Evolutionary conservation across 1,139 yeast genomes (phyloP), one percentile per base, ranked within the genome.

Genomic region (Sugiyamaella novakii): DNA sequence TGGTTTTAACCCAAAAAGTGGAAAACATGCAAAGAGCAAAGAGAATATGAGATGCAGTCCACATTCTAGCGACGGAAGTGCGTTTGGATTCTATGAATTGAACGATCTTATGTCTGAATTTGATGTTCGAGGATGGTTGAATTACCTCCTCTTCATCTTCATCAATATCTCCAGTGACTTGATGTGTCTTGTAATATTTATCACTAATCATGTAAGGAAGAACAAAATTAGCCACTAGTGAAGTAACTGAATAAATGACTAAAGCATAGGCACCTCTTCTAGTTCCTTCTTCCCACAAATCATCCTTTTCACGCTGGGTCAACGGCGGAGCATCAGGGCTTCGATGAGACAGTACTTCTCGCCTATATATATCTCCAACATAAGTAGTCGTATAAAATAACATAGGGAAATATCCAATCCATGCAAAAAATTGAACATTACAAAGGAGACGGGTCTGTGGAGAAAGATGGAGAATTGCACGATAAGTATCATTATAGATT

Each of bases 391-490:
- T 65, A 53, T 69, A 69, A 46, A 66, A 68, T 33, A 68, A 48
- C 54, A 68, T 59, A 4, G 71, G 66, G 56, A 68, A 68, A 66
- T 70, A 68, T 3, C 69, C 68, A 43, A 64, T 64, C 71, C 71
- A 67, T 8, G 70, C 68, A 46, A 64, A 64, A 38, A 68, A 59
- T 55, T 68, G 72, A 4, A 67, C 63, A 12, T 53, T 56, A 51
- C 68, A 67, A 8, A 67, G 60, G 7, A 60, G 53, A 15, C 58
- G 50, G n/a, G 64, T 58, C 46, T 60, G 59, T 2, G 59, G 59
- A 4, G 67, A 64, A 14, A 63, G 49, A 31, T 71, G 62, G 2
- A 53, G 53, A 14, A 77, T 67, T 5, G 79, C 75, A 7, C 63
- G 60, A 1, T 60, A 46, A 0, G 79, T 76, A 10, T 43, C 47